phyloP scores from a whole-genome alignment of 2,329 filamentous ascomycete genomes.

The Sporothrix brasiliensis region DNA sequence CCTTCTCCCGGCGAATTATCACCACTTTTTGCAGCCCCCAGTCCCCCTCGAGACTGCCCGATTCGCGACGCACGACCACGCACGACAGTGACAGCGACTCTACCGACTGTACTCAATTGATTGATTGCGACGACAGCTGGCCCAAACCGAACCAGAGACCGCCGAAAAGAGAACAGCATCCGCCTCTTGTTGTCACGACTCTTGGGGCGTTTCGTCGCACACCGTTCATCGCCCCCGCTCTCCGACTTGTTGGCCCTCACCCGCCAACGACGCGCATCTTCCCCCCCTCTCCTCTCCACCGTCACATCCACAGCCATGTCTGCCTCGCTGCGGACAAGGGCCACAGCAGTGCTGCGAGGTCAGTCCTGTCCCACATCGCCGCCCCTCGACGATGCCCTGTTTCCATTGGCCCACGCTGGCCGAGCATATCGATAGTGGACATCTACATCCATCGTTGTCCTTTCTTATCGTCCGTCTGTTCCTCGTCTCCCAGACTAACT shows the following conservation, averaged over 20 bases:
- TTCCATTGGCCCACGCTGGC: background rate
- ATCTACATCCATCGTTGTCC: background rate
- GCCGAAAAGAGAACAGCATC: conserved; percentile 12
- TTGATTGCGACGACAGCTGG: conserved; percentile 17
- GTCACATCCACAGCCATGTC: conserved; percentile 47
- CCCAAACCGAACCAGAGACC: background rate
- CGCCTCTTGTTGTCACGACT: background rate
- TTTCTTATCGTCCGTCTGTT: background rate
- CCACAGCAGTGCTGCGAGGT: conserved; percentile 58
- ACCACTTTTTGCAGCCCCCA: conserved; percentile 33
- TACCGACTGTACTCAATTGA: conserved; percentile 18
- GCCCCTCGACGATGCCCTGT: background rate
- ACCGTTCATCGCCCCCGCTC: background rate
- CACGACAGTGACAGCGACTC: background rate
- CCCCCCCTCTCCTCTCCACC: conserved; percentile 19
- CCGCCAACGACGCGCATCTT: conserved; percentile 4
- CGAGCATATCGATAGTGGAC: background rate
- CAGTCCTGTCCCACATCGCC: conserved; percentile 37
- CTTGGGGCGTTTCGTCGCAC: background rate
- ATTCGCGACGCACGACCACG: background rate
- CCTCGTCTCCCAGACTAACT: background rate
- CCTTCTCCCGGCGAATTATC: conserved; percentile 35
- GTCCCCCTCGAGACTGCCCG: background rate
- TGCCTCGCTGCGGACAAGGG: conserved; percentile 54
- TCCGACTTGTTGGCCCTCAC: conserved; percentile 12